These are phyloP conservation scores for Pichia sp. DNA, from an alignment of 1,139 yeast genomes.

Conservation along the genomic window DNA sequence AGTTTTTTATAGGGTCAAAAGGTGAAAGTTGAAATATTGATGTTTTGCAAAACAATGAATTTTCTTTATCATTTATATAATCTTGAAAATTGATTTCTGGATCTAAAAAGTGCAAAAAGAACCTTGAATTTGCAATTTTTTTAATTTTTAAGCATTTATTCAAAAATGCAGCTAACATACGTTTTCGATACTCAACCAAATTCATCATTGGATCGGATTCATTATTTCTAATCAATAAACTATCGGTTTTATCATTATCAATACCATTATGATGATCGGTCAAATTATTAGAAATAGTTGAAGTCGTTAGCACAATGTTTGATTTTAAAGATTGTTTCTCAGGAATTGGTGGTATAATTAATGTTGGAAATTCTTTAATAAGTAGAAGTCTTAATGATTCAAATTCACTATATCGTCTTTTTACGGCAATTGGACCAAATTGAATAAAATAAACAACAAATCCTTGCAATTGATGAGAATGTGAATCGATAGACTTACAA, in stretches of 20 bases:
- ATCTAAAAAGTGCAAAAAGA: constrained; percentile 73
- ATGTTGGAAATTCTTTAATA: constrained; percentile 69
- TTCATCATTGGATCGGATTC: constrained; percentile 19
- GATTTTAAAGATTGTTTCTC: constrained; percentile 63
- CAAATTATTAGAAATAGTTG: constrained; percentile 2
- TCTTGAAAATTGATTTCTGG: constrained; percentile 71
- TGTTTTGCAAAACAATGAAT: constrained; percentile 20
- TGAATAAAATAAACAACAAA: constrained; percentile 79
- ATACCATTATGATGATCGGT: constrained; percentile 1
- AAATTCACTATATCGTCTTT: constrained; percentile 88
- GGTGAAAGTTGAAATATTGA: constrained; percentile 29
- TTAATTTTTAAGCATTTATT: constrained; percentile 64
- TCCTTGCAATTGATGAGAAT: constrained; percentile 37
- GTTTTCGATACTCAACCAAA: constrained; percentile 57
- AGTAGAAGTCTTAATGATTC: constrained; percentile 71
- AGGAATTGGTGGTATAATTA: constrained; percentile 89
- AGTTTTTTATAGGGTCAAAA: constrained; percentile 23
- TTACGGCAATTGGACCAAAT: constrained; percentile 54
- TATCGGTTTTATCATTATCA: constrained; percentile 3
- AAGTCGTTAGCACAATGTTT: constrained; percentile 26
- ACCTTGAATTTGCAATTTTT: constrained; percentile 51
- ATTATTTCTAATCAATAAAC: neutral
- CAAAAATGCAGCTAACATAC: constrained; percentile 71
- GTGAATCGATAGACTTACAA: constrained; percentile 70
- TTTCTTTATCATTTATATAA: constrained; percentile 27